Evolutionary conservation across 345 rosid species (phyloP).

Genomic region (Balakata baccata): DNA sequence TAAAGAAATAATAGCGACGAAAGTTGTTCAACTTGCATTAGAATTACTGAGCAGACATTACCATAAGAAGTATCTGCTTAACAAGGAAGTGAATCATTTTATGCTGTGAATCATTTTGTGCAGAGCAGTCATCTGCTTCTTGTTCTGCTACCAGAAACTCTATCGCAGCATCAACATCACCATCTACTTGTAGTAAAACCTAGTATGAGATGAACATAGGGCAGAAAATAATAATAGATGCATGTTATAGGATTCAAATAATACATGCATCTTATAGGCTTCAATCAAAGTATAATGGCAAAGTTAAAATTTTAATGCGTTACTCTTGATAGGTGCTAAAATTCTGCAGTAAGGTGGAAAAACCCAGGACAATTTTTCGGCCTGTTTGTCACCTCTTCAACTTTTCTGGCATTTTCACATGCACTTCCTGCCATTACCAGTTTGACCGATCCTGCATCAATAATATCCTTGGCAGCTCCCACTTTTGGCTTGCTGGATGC

Average conservation of each 20-base stretch:
- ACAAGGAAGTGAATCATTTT: constrained; percentile 32
- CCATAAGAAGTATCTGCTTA: constrained; percentile 45
- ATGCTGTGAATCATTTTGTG: constrained; percentile 32
- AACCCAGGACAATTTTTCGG: background rate
- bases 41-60: constrained; percentile 44
- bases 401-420: constrained; percentile 61
- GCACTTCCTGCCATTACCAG: constrained; percentile 78
- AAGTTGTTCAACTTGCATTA: constrained; percentile 4
- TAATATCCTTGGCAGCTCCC: constrained; percentile 28
- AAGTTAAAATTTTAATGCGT: background rate
- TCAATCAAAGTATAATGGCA: background rate
- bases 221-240: constrained; percentile 17
- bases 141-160: constrained; percentile 75
- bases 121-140: constrained; percentile 36
- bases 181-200: constrained; percentile 70
- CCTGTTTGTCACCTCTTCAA: constrained; percentile 53
- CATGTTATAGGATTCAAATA: background rate
- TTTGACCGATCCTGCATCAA: constrained; percentile 56
- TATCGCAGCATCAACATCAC: constrained; percentile 79
- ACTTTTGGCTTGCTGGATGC: constrained; percentile 45
- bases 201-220: constrained; percentile 25
- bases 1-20: constrained; percentile 2
- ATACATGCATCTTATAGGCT: constrained; percentile 1
- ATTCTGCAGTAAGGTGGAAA: constrained; percentile 1
- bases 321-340: background rate